Conservation (phyloP, 177 flowering plant species). For the Vitis hybrid region DNA sequence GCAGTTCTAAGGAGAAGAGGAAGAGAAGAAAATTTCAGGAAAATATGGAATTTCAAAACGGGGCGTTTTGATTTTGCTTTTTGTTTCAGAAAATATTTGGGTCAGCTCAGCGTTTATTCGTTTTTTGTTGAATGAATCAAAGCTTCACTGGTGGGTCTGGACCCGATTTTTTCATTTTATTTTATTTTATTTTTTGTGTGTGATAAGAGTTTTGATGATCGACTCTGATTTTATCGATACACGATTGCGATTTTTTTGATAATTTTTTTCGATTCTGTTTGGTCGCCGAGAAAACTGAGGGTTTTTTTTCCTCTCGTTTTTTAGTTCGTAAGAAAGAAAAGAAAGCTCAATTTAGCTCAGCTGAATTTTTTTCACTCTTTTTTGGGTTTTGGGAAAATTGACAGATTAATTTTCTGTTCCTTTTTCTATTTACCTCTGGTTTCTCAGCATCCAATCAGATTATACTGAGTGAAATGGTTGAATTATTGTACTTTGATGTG, state of each 20-base stretch:
- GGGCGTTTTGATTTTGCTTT: neutral
- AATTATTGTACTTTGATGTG: neutral
- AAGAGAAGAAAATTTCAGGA: conserved; percentile 13
- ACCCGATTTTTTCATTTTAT: neutral
- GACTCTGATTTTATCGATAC: neutral
- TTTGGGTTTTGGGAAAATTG: too few relatives aligned
- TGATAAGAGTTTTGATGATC: neutral
- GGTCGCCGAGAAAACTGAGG: neutral
- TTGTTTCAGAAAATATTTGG: neutral
- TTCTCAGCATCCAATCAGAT: neutral
- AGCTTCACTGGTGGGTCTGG: conserved; percentile 25
- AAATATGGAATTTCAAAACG: neutral
- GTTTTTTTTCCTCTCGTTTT: too few relatives aligned
- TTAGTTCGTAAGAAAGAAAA: too few relatives aligned
- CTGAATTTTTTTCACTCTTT: too few relatives aligned
- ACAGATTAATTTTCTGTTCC: too few relatives aligned
- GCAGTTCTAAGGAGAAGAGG: conserved; percentile 5
- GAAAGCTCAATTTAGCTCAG: too few relatives aligned
- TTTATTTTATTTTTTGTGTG: neutral
- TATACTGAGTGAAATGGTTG: neutral
- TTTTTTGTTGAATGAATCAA: conserved; percentile 11
- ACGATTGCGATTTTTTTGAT: neutral
- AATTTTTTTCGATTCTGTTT: neutral
- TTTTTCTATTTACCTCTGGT: too few relatives aligned
- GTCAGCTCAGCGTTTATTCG: conserved; percentile 1